Conservation (phyloP, 495 filamentous ascomycete genomes). For the Parathielavia appendiculata region DNA sequence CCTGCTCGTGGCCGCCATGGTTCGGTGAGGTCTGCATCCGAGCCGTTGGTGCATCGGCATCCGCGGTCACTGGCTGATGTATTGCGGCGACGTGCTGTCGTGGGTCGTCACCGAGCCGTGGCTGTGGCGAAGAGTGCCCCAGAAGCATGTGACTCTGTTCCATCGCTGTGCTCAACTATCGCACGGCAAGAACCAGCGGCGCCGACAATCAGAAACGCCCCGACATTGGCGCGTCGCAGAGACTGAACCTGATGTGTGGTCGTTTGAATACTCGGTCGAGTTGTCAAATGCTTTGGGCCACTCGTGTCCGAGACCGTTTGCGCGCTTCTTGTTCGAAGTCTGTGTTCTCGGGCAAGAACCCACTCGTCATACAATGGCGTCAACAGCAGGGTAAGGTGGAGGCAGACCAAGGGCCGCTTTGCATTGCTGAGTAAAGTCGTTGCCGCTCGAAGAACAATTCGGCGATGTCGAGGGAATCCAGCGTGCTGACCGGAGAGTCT, state of each 20-base stretch:
- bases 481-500: too few relatives aligned
- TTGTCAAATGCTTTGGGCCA: neutral
- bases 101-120: neutral
- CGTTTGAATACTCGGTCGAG: neutral
- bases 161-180: constrained; percentile 21
- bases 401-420: too few relatives aligned
- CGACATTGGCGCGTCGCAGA: constrained; percentile 22
- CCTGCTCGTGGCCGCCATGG: constrained; percentile 2
- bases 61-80: constrained; percentile 4
- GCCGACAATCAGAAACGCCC: constrained; percentile 12
- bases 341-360: neutral
- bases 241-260: neutral
- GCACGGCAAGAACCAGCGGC: constrained; percentile 12
- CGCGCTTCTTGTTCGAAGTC: neutral
- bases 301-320: neutral
- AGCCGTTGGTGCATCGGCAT: constrained; percentile 1
- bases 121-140: constrained; percentile 17
- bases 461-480: too few relatives aligned
- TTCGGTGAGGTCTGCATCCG: neutral
- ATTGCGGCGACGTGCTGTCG: neutral
- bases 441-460: too few relatives aligned
- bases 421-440: too few relatives aligned
- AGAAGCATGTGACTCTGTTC: constrained; percentile 40
- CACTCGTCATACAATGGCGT: neutral
- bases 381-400: too few relatives aligned